These are phyloP conservation scores for Kurtzmaniella quercitrusa DNA, from an alignment of 1,139 yeast genomes.

Conservation along the genomic window DNA sequence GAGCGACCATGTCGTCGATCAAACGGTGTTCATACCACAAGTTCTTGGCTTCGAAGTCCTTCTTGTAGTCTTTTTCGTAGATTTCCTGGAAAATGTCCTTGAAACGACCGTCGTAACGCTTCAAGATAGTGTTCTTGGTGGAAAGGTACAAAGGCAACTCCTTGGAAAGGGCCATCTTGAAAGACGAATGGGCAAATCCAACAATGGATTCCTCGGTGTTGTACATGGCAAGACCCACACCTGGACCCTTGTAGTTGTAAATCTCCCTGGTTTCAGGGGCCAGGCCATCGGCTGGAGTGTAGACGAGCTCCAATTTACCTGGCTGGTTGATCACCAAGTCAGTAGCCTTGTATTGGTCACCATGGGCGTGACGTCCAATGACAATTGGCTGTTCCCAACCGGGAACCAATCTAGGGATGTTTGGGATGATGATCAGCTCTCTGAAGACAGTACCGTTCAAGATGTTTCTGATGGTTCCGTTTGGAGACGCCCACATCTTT, in stretches of 20 bases:
- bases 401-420: constrained; percentile 71
- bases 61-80: constrained; percentile 54
- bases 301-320: constrained; percentile 64
- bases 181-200: constrained; percentile 77
- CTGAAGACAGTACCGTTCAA: constrained; percentile 81
- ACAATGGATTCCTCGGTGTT: constrained; percentile 76
- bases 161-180: constrained; percentile 66
- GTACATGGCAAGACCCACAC: constrained; percentile 80
- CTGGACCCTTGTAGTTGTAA: constrained; percentile 58
- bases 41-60: constrained; percentile 58
- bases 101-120: constrained; percentile 78
- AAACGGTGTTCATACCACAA: constrained; percentile 79
- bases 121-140: constrained; percentile 76
- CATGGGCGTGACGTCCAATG: constrained; percentile 83
- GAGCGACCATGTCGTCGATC: constrained; percentile 87
- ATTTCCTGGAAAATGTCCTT: constrained; percentile 73
- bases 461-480: constrained; percentile 79
- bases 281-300: constrained; percentile 57
- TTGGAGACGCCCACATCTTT: constrained; percentile 85
- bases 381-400: constrained; percentile 81
- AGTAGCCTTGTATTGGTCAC: constrained; percentile 81
- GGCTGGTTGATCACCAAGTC: constrained; percentile 66
- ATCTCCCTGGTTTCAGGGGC: constrained; percentile 47
- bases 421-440: constrained; percentile 75
- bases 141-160: constrained; percentile 65